Evolutionary conservation across 208 protist species (phyloP).

Genomic region (Trypanosoma brucei): DNA sequence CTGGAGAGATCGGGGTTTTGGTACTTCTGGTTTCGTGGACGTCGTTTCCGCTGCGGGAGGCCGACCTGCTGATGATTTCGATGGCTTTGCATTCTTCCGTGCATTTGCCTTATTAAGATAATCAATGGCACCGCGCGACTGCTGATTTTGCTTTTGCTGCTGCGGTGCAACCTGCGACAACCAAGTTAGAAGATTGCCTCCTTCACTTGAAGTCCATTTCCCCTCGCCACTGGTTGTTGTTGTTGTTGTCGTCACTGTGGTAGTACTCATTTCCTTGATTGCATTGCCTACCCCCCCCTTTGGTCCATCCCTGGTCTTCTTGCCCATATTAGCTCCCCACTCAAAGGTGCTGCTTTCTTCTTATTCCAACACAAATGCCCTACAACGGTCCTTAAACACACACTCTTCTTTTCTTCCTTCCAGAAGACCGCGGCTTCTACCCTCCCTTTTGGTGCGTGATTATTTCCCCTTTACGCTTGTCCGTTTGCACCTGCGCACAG

Average conservation of each 20-base stretch:
- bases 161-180: constrained; percentile 46
- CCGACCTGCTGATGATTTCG: background rate
- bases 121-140: constrained; percentile 53
- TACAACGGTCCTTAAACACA: too few species aligned
- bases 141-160: constrained; percentile 1
- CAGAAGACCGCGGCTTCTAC: too few species aligned
- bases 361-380: too few species aligned
- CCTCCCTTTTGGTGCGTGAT: too few species aligned
- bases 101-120: constrained; percentile 50
- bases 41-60: too few species aligned
- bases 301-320: constrained; percentile 8
- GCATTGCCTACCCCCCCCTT: too few species aligned
- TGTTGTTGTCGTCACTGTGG: background rate
- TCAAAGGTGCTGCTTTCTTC: too few species aligned
- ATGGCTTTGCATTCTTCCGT: background rate
- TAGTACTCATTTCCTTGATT: background rate
- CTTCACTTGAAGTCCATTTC: constrained; percentile 28
- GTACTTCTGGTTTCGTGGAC: background rate
- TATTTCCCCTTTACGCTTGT: too few species aligned
- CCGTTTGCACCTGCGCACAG: too few species aligned
- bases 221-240: background rate
- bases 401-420: too few species aligned
- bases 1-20: background rate
- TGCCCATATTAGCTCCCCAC: constrained; percentile 11
- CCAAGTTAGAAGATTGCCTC: constrained; percentile 64